Evolutionary conservation across 2,329 filamentous ascomycete genomes (phyloP).

Genomic region (Sarocladium oryzae): DNA sequence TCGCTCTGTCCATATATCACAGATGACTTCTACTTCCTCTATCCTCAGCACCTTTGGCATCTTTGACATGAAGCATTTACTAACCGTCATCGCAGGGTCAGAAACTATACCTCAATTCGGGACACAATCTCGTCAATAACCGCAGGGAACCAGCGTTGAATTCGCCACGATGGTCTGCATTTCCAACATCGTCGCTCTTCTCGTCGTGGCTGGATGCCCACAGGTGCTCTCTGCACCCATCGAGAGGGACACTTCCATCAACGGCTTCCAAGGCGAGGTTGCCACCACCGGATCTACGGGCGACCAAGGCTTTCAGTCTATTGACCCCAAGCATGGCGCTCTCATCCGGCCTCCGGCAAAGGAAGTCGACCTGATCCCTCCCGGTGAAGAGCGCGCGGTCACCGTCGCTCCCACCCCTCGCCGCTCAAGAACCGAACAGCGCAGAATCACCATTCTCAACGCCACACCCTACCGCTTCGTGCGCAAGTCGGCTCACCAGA

Average conservation of each 20-base stretch:
- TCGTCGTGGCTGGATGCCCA: not conserved
- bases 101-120: too few relatives aligned
- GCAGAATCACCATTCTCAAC: conserved; percentile 23
- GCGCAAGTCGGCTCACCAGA: conserved; percentile 14
- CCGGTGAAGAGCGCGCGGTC: not conserved
- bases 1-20: too few relatives aligned
- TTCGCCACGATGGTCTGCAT: not conserved
- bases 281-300: too few relatives aligned
- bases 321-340: not conserved
- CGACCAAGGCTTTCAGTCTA: too few relatives aligned
- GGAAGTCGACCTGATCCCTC: not conserved
- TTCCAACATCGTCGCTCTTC: not conserved
- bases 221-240: not conserved
- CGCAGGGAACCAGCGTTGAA: too few relatives aligned
- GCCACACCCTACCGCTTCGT: conserved; percentile 26
- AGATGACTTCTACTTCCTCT: too few relatives aligned
- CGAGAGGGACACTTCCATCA: not conserved
- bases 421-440: not conserved
- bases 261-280: too few relatives aligned
- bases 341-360: not conserved
- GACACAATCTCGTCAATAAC: too few relatives aligned
- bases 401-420: not conserved
- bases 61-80: too few relatives aligned
- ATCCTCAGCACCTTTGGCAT: too few relatives aligned
- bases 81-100: too few relatives aligned